Base-by-base conservation (phyloP, 2,329 filamentous ascomycete genomes). In the Nigrograna mackinnonii region DNA sequence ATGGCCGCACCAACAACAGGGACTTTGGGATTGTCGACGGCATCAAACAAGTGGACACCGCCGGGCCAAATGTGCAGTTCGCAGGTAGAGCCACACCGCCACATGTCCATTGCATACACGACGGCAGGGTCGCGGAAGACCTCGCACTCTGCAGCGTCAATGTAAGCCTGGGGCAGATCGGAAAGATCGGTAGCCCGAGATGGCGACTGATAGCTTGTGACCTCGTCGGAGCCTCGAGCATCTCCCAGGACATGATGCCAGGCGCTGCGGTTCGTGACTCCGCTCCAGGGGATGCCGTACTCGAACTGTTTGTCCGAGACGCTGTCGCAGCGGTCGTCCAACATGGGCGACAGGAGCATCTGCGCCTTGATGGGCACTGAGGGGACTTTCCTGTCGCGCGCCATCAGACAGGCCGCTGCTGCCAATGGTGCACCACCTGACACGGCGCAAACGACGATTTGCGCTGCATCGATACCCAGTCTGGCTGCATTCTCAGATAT, bases 81-180 rank as follows among this genome's bases (percentile, higher is more conserved):
- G 32, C 52, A 55, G 5, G 52, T 50, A 5, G 48, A 47, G n/a
- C 39, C 52, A 43, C 48, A 49, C 6, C 42, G 44, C 50, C 49
- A 56, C 52, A 55, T 45, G 16, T 39, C 39, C 31, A 31, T 38
- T 2, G 54, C 54, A 32, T 43, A 55, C 24, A 19, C 30, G 7
- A 57, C 47, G 13, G 47, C 43, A 5, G 38, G 44, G 22, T 57
- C 54, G 14, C 54, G 50, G 11, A 57, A 52, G 2, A 52, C 50
- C 36, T 57, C 54, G 41, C 54, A 57, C 35, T 57, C 54, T n/a
- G 32, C 46, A 34, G 41, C 45, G 30, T 56, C 46, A 34, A 58
- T 44, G 35, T 55, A 54, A 9, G 44, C 34, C n/a, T 34, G 39
- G 11, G 54, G 50, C 11, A 54, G 35, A 9, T 52, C 47, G 11